Base-by-base conservation (phyloP, 331 rosid genomes). In the Quercus tomentella region DNA sequence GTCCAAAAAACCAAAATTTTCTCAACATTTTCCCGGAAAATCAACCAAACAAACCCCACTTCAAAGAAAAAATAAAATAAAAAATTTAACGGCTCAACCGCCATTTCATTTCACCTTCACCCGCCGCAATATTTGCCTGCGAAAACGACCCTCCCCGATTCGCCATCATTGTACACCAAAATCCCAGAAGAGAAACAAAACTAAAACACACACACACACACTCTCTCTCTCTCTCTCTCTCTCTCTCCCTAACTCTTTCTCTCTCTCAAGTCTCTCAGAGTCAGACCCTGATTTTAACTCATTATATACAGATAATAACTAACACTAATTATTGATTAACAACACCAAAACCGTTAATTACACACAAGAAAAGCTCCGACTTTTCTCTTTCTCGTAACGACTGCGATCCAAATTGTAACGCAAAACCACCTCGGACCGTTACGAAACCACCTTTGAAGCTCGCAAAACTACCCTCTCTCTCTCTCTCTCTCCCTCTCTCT, bases 131-230 rank as follows among this genome's bases (percentile, higher is more conserved):
- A 91, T 82, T 84, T 28, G 91, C 77, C 84, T 83, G 83, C 60
- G 84, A 73, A 77, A 82, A 82, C 17, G 82, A 76, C 70, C 87
- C 92, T 60, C 82, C 85, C 56, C 88, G 92, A 86, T 88, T 88
- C 77, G 91, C 83, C 98, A 91, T 93, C 86, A 55, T 80, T 86
- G 83, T 82, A 72, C 65, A 45, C 56, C 37, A 5, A 63, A 79
- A 75, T 49, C 52, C 56, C 54, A 76, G 55, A 74, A 28, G 22
- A 65, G 35, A 18, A 31, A 54, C 35, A 26, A 58, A 75, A 55
- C 15, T 35, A 49, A 52, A 7, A 35, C 45, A 37, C 12, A 2
- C 3, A 37, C 45, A 37, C 43, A 35, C 43, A 8, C 11, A 6
- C 41, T 0, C 41, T 0, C 41, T 6, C 41, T 7, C 41, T 6